Conservation (phyloP, 2,329 filamentous ascomycete genomes). For the Diaporthe capsici region DNA sequence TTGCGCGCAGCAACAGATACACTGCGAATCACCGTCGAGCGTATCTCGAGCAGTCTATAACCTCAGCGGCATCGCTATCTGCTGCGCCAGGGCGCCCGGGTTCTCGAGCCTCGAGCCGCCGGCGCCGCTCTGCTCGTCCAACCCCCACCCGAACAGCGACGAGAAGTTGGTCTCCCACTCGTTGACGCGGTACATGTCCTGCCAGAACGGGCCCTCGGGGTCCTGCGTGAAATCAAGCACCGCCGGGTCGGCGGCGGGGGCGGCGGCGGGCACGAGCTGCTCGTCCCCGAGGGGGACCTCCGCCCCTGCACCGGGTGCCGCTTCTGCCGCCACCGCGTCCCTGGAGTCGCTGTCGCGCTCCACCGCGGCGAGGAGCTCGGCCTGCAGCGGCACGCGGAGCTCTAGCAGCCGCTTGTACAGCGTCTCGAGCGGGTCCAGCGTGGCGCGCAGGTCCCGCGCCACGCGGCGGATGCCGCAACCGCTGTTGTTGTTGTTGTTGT, state of each 20-base stretch:
- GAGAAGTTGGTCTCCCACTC: conserved; percentile 37
- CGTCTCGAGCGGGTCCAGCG: conserved; percentile 31
- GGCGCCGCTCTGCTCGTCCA: not conserved
- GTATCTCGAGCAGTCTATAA: not conserved
- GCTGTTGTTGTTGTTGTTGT: not conserved
- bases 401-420: conserved; percentile 30
- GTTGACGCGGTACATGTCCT: conserved; percentile 30
- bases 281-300: not conserved
- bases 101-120: not conserved
- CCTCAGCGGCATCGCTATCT: not conserved
- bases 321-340: no score
- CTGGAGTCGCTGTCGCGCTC: not conserved
- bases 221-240: conserved; percentile 24
- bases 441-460: not conserved
- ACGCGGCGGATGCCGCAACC: not conserved
- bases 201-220: conserved; percentile 36
- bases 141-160: conserved; percentile 35
- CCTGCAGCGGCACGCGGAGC: conserved; percentile 27
- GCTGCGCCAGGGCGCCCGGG: not conserved
- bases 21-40: not conserved
- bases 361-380: conserved; percentile 33
- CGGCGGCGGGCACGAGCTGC: not conserved
- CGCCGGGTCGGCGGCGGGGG: not conserved
- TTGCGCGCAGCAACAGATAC: not conserved
- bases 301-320: not conserved